Conservation (phyloP, 1,139 yeast species). For the Yamadazyma aaseri region DNA sequence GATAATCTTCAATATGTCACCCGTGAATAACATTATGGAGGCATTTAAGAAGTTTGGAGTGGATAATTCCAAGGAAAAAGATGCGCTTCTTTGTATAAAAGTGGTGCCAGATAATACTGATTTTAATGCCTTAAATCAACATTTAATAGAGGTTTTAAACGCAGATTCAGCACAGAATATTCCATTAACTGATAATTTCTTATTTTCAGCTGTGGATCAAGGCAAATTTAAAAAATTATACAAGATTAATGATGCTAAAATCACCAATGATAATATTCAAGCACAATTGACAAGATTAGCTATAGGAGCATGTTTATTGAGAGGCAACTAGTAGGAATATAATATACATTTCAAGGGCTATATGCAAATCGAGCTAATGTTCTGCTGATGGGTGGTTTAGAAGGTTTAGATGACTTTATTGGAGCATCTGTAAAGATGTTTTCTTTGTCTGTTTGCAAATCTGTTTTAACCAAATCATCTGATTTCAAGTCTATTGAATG, state of each 20-base stretch:
- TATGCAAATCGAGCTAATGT: slow-evolving; percentile 18
- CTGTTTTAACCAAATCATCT: slow-evolving; percentile 12
- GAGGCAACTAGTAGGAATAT: slow-evolving; percentile 27
- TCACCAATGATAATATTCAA: slow-evolving; percentile 17
- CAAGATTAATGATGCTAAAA: slow-evolving; percentile 34
- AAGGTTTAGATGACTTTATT: neutral
- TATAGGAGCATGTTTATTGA: slow-evolving; percentile 37
- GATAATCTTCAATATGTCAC: slow-evolving; percentile 41
- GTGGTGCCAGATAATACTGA: slow-evolving; percentile 17
- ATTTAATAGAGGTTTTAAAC: slow-evolving; percentile 18
- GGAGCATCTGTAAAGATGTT: slow-evolving; percentile 1
- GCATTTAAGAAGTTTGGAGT: slow-evolving; percentile 45
- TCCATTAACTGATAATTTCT: slow-evolving; percentile 24
- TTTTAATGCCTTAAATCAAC: slow-evolving; percentile 13
- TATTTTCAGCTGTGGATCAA: slow-evolving; percentile 25
- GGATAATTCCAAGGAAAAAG: slow-evolving; percentile 21
- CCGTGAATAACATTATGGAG: slow-evolving; percentile 44
- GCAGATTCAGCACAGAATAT: slow-evolving; percentile 12
- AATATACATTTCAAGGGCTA: slow-evolving; percentile 7
- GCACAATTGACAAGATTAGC: slow-evolving; percentile 32
- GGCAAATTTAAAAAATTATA: slow-evolving; percentile 37
- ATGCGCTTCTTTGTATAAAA: slow-evolving; percentile 31
- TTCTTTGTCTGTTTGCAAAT: no score
- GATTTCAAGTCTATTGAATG: slow-evolving; percentile 13
- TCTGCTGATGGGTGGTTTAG: slow-evolving; percentile 6